These are phyloP conservation scores for Hygrophila difformis DNA, from an alignment of 257 asterid genomes.

Conservation along the genomic window DNA sequence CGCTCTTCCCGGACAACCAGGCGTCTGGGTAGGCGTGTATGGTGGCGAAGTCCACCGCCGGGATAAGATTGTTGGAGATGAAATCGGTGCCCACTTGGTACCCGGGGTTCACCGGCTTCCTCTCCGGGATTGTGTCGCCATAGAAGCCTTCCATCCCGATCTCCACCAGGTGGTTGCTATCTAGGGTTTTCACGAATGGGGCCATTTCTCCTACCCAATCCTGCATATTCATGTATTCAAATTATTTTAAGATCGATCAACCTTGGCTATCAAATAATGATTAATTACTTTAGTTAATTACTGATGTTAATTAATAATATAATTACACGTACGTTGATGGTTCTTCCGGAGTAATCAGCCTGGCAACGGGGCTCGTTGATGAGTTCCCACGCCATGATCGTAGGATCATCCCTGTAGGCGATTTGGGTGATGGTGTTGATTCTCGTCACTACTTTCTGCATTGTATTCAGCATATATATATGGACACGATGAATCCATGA, in stretches of 20 bases:
- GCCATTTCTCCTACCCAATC: slow-evolving; percentile 67
- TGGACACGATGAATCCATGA: neutral
- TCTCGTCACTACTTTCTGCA: slow-evolving; percentile 66
- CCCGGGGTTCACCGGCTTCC: slow-evolving; percentile 53
- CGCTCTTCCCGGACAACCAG: slow-evolving; percentile 51
- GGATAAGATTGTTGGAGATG: slow-evolving; percentile 37
- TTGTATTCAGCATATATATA: no score
- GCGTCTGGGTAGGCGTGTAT: slow-evolving; percentile 64
- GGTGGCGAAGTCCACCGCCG: slow-evolving; percentile 57
- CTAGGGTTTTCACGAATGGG: slow-evolving; percentile 44
- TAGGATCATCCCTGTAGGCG: slow-evolving; percentile 44
- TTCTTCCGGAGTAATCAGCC: slow-evolving; percentile 58
- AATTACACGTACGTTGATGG: slow-evolving; percentile 39
- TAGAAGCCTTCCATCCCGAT: slow-evolving; percentile 84
- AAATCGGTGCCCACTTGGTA: slow-evolving; percentile 75
- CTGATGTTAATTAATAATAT: no score
- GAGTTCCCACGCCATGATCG: slow-evolving; percentile 95
- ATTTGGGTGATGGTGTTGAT: slow-evolving; percentile 39
- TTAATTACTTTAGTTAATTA: no score
- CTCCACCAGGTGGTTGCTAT: slow-evolving; percentile 46
- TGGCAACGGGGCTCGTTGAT: slow-evolving; percentile 86
- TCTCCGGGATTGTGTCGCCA: slow-evolving; percentile 51
- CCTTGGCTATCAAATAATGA: neutral
- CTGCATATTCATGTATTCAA: no score
- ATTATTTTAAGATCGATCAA: neutral